Percentiles rank a stretch among this genome's conserved stretches.
Evolutionary conservation across 2,329 filamentous ascomycete genomes (phyloP).

Genomic region (Cladorrhinum sp.): DNA sequence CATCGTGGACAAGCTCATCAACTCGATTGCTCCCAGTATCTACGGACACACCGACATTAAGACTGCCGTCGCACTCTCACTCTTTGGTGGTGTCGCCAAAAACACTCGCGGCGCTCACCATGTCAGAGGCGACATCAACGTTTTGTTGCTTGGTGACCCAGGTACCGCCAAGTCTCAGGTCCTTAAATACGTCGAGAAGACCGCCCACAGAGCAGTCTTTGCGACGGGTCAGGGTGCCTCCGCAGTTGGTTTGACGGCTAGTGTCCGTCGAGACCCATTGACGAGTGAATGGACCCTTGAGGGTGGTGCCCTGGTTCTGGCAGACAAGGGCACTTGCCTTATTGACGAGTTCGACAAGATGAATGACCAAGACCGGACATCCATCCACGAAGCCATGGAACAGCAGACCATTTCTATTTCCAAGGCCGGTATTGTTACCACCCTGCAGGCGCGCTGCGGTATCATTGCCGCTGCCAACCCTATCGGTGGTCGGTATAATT

Average conservation of each 20-base stretch:
- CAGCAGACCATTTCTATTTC: conserved; percentile 99
- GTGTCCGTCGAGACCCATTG: conserved; percentile 89
- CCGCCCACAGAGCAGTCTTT: conserved; percentile 93
- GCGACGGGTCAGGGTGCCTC: conserved; percentile 96
- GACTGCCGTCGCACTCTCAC: conserved; percentile 87
- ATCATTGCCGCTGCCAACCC: conserved; percentile 97
- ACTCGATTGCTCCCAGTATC: conserved; percentile 93
- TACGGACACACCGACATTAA: conserved; percentile 97
- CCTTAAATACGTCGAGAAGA: conserved; percentile 96
- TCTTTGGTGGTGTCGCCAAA: conserved; percentile 95
- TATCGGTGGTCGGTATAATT: conserved; percentile 93
- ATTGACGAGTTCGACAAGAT: conserved; percentile 99
- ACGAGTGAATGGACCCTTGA: conserved; percentile 98
- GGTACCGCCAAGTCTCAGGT: conserved; percentile 98
- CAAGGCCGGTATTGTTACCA: conserved; percentile 97
- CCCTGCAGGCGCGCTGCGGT: conserved; percentile 89
- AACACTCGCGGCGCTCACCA: conserved; percentile 82
- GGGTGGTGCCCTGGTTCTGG: conserved; percentile 90
- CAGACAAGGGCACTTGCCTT: conserved; percentile 89
- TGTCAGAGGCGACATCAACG: conserved; percentile 96
- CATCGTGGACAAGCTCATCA: conserved; percentile 88
- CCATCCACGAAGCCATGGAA: conserved; percentile 99
- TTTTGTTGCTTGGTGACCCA: conserved; percentile 91
- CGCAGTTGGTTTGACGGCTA: conserved; percentile 95
- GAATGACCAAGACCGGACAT: conserved; percentile 98